Evolutionary conservation across 345 rosid species (phyloP).

Genomic region (Physaria fendleri): DNA sequence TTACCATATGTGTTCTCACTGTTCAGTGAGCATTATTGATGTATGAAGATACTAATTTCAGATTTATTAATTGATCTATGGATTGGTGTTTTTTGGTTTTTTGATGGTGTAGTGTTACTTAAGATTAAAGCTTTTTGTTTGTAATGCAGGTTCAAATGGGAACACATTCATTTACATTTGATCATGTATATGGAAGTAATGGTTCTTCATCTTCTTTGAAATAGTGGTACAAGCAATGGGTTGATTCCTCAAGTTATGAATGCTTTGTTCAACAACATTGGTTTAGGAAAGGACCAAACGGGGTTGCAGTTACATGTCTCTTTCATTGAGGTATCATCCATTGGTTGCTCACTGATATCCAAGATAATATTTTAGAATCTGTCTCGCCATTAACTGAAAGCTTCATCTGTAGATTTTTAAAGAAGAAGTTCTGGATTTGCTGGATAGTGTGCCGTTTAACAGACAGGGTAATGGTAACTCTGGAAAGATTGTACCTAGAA

Average conservation of each 20-base stretch:
- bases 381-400: constrained; percentile 29
- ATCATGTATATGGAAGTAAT: constrained; percentile 69
- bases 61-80: neutral
- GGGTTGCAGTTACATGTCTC: constrained; percentile 74
- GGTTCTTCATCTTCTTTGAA: constrained; percentile 49
- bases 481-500: constrained; percentile 50
- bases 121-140: neutral
- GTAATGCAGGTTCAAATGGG: constrained; percentile 65
- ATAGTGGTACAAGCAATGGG: constrained; percentile 52
- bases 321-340: constrained; percentile 59
- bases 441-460: constrained; percentile 47
- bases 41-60: neutral
- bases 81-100: neutral
- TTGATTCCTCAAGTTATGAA: constrained; percentile 73
- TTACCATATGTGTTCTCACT: constrained; percentile 5
- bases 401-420: constrained; percentile 54
- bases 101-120: neutral
- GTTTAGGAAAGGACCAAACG: constrained; percentile 43
- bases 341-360: neutral
- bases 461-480: constrained; percentile 51
- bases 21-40: neutral
- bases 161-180: constrained; percentile 69
- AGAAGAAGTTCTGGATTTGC: constrained; percentile 81
- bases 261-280: constrained; percentile 56
- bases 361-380: too few relatives aligned